phyloP scores from a whole-genome alignment of 2,329 filamentous ascomycete genomes.

The Venturia effusa region DNA sequence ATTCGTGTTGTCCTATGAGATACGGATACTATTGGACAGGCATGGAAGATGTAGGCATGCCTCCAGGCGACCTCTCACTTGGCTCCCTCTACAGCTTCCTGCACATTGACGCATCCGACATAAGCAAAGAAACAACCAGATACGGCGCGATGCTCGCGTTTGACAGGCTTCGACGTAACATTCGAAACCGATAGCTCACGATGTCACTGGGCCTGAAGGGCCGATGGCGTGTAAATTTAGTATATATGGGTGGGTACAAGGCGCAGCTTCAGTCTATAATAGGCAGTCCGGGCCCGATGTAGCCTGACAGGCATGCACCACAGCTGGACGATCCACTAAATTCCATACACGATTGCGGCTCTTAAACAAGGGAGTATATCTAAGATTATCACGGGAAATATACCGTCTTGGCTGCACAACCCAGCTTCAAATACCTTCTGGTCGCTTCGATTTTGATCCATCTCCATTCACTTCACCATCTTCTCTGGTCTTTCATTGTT shows the following conservation, averaged over 20 bases:
- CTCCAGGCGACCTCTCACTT: background rate
- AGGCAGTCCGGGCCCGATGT: background rate
- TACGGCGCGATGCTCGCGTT: background rate
- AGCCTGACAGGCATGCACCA: background rate
- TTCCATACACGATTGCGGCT: background rate
- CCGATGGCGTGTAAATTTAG: background rate
- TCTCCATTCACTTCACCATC: background rate
- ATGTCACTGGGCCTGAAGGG: background rate
- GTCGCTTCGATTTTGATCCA: background rate
- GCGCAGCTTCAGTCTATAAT: background rate
- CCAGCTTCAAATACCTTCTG: background rate
- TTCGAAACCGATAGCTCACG: background rate
- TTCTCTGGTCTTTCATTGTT: background rate
- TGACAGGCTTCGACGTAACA: background rate
- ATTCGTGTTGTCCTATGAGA: background rate
- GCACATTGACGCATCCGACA: too few species aligned
- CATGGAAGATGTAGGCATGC: background rate
- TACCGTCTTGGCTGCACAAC: background rate
- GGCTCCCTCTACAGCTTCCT: too few species aligned
- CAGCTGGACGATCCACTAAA: background rate
- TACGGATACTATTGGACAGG: background rate
- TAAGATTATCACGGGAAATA: background rate
- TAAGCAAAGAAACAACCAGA: background rate
- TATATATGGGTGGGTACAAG: background rate
- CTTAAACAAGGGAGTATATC: background rate